These are phyloP conservation scores for Pseudogymnoascus sp. DNA, from an alignment of 2,329 filamentous ascomycete genomes.

Conservation along the genomic window DNA sequence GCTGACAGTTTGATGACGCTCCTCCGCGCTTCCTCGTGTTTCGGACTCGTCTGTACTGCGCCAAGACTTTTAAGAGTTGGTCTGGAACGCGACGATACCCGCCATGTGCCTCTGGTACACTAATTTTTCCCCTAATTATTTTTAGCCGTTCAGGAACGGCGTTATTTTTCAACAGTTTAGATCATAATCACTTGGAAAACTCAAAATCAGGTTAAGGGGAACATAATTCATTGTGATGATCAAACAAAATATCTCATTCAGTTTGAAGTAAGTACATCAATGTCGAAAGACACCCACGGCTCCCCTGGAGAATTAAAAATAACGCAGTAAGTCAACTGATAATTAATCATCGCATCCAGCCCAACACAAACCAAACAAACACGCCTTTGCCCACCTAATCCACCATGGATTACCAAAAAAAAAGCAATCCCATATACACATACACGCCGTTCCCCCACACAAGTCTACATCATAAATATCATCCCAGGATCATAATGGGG, in stretches of 20 bases:
- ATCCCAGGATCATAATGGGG: constrained; percentile 8
- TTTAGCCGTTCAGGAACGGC: neutral
- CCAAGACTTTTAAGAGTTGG: neutral
- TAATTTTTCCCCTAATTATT: neutral
- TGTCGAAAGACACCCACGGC: neutral
- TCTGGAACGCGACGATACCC: neutral
- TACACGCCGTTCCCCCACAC: constrained; percentile 1
- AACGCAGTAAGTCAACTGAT: neutral
- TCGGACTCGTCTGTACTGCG: neutral
- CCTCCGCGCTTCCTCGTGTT: neutral
- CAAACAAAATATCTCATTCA: neutral
- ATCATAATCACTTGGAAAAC: neutral
- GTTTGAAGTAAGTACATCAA: neutral
- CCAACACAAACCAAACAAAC: constrained; percentile 7
- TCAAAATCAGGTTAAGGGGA: neutral
- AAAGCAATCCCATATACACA: constrained; percentile 7
- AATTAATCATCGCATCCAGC: neutral
- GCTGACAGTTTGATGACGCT: constrained; percentile 8
- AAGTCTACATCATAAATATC: constrained; percentile 8
- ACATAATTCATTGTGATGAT: neutral
- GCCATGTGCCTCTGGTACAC: neutral
- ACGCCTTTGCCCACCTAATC: constrained; percentile 6
- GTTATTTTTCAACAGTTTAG: neutral
- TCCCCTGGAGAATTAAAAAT: constrained; percentile 1
- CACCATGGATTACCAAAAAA: constrained; percentile 6